These are phyloP conservation scores for Aegilops tauschii DNA, from an alignment of 176 grass and related monocot genomes.

Conservation along the genomic window DNA sequence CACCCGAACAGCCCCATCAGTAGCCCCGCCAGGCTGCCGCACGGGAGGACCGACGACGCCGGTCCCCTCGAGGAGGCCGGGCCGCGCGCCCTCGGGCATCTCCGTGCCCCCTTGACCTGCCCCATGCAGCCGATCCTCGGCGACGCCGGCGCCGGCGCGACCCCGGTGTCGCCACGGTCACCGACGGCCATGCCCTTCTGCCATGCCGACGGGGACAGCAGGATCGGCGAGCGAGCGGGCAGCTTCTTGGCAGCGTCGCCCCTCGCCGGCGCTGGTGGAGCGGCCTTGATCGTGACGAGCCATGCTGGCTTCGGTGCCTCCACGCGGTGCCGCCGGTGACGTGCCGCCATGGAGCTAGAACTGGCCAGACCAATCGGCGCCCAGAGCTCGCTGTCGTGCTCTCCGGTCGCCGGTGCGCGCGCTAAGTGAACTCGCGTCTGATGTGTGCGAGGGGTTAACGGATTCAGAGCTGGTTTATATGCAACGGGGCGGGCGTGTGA, in stretches of 20 bases:
- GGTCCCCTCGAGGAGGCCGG: not conserved
- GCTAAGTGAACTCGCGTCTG: not conserved
- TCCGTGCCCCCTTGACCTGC: conserved; percentile 34
- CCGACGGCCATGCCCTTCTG: not conserved
- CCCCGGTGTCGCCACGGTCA: not conserved
- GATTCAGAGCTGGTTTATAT: not conserved
- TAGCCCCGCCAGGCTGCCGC: conserved; percentile 18
- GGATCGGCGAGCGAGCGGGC: conserved; percentile 23
- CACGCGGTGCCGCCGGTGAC: conserved; percentile 17
- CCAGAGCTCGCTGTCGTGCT: not conserved
- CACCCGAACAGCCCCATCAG: conserved; percentile 23
- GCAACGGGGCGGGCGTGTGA: not conserved
- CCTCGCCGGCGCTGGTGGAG: conserved; percentile 7
- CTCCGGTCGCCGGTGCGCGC: not conserved
- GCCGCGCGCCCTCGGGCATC: not conserved
- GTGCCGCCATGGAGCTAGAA: conserved; percentile 19
- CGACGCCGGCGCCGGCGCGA: conserved; percentile 28
- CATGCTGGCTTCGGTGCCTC: conserved; percentile 31
- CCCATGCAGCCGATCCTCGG: conserved; percentile 56
- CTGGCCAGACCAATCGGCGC: not conserved
- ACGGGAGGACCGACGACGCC: not conserved
- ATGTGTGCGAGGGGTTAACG: not conserved
- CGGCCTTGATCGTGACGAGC: conserved; percentile 10
- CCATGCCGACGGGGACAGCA: conserved; percentile 35
- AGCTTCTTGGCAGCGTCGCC: conserved; percentile 3